Conservation (phyloP, 176 grass and related monocot species). For the Pontederia crassipes region DNA sequence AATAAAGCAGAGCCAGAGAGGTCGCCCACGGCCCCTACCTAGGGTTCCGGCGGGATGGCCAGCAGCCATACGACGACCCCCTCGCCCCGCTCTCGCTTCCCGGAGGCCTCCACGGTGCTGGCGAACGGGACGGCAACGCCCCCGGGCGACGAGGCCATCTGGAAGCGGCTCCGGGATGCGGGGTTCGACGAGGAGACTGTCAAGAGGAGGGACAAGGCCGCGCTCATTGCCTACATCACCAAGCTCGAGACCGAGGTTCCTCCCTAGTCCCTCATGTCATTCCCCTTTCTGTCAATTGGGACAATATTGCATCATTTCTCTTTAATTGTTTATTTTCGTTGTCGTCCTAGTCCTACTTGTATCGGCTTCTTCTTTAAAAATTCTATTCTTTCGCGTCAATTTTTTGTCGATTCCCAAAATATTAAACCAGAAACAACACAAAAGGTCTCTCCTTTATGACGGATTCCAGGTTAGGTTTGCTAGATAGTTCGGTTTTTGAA, state of each 20-base stretch:
- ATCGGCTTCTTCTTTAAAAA: too few species aligned
- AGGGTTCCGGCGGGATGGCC: too few species aligned
- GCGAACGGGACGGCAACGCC: not conserved
- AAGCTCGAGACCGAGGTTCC: slow-evolving; percentile 66
- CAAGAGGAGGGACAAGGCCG: slow-evolving; percentile 61
- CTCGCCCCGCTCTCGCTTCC: not conserved
- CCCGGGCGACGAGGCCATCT: slow-evolving; percentile 60
- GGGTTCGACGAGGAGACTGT: slow-evolving; percentile 83
- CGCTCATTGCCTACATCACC: slow-evolving; percentile 59
- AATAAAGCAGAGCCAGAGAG: too few species aligned
- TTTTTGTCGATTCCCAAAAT: too few species aligned
- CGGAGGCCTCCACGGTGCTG: slow-evolving; percentile 1
- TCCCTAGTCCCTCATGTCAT: not conserved
- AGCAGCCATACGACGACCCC: too few species aligned
- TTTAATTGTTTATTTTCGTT: not conserved
- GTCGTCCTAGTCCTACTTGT: too few species aligned
- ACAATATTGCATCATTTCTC: not conserved
- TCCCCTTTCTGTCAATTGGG: not conserved
- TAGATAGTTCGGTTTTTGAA: too few species aligned
- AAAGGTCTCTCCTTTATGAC: too few species aligned
- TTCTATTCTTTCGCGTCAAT: too few species aligned
- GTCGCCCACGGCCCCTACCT: too few species aligned
- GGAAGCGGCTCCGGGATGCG: slow-evolving; percentile 60
- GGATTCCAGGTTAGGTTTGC: too few species aligned
- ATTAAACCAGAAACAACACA: too few species aligned